Evolutionary conservation across 768 basidiomycete species (phyloP).

Genomic region (Asterophora parasitica): DNA sequence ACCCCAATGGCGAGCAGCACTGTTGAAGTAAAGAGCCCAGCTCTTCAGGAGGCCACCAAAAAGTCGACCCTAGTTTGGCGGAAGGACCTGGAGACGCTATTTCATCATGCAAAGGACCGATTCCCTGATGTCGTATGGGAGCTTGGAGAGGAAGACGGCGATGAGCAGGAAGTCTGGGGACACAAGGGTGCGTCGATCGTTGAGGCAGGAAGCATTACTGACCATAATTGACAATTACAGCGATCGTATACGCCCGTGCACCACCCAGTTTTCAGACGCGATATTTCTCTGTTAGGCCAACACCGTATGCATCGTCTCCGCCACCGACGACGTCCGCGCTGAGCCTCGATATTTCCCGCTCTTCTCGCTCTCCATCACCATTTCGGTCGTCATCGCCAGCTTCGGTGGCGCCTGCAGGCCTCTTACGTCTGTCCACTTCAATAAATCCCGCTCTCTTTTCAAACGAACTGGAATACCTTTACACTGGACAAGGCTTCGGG

Average conservation of each 20-base stretch:
- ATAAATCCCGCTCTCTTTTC: slow-evolving; percentile 80
- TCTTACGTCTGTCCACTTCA: slow-evolving; percentile 60
- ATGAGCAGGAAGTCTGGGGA: slow-evolving; percentile 73
- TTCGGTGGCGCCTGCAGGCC: slow-evolving; percentile 33
- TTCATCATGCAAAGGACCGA: slow-evolving; percentile 79
- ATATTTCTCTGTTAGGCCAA: slow-evolving; percentile 75
- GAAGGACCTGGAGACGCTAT: slow-evolving; percentile 70
- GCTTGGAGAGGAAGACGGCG: slow-evolving; percentile 46
- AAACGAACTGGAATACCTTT: slow-evolving; percentile 90
- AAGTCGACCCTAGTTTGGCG: slow-evolving; percentile 76
- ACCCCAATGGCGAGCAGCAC: slow-evolving; percentile 17
- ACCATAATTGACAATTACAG: slow-evolving; percentile 21
- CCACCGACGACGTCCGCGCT: slow-evolving; percentile 55
- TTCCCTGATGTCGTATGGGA: slow-evolving; percentile 99
- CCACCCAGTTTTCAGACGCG: slow-evolving; percentile 87
- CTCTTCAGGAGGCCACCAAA: slow-evolving; percentile 59
- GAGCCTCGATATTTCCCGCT: slow-evolving; percentile 47
- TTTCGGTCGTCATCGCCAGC: slow-evolving; percentile 45
- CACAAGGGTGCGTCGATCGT: slow-evolving; percentile 74
- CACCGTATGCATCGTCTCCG: slow-evolving; percentile 42
- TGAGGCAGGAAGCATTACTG: neutral
- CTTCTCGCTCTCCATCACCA: slow-evolving; percentile 30
- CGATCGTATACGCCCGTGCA: slow-evolving; percentile 92
- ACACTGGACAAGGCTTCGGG: slow-evolving; percentile 87
- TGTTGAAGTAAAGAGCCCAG: slow-evolving; percentile 25